Evolutionary conservation across 768 basidiomycete genomes (phyloP).

Genomic region (Lactarius trivialis): DNA sequence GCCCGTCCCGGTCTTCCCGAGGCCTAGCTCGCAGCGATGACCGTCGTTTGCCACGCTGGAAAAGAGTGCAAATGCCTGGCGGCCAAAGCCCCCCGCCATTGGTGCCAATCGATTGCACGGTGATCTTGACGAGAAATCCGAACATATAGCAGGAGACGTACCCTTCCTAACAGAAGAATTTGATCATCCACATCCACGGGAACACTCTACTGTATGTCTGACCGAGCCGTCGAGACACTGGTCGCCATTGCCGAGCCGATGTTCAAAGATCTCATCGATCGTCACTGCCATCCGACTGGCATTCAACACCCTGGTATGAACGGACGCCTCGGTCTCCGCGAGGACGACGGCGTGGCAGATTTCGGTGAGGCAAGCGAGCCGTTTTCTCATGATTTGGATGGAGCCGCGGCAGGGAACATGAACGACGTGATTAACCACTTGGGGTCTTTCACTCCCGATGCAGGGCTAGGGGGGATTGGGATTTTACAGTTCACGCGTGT

Average conservation of each 20-base stretch:
- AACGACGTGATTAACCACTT: constrained; percentile 57
- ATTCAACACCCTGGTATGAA: constrained; percentile 58
- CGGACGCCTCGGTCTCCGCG: constrained; percentile 43
- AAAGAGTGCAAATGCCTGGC: too few species aligned
- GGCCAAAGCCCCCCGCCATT: too few species aligned
- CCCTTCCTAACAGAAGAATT: constrained; percentile 1
- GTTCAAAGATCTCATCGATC: constrained; percentile 9
- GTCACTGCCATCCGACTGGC: constrained; percentile 42
- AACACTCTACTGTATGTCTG: not conserved
- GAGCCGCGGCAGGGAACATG: constrained; percentile 66
- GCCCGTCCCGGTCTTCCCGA: too few species aligned
- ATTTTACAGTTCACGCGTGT: too few species aligned
- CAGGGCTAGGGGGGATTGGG: constrained; percentile 72
- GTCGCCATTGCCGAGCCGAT: constrained; percentile 1
- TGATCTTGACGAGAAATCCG: not conserved
- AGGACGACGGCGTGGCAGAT: constrained; percentile 47
- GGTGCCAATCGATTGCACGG: not conserved
- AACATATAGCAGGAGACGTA: not conserved
- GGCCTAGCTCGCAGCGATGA: too few species aligned
- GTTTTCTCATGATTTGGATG: constrained; percentile 46
- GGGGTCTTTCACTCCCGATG: constrained; percentile 53
- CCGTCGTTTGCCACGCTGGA: too few species aligned
- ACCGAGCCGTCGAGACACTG: not conserved
- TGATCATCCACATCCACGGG: not conserved
- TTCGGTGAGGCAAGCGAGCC: constrained; percentile 59